Evolutionary conservation across 2,329 filamentous ascomycete species (phyloP), one percentile per base, ranked within the genome.

Genomic region (Hymenoscyphus fructigenus): DNA sequence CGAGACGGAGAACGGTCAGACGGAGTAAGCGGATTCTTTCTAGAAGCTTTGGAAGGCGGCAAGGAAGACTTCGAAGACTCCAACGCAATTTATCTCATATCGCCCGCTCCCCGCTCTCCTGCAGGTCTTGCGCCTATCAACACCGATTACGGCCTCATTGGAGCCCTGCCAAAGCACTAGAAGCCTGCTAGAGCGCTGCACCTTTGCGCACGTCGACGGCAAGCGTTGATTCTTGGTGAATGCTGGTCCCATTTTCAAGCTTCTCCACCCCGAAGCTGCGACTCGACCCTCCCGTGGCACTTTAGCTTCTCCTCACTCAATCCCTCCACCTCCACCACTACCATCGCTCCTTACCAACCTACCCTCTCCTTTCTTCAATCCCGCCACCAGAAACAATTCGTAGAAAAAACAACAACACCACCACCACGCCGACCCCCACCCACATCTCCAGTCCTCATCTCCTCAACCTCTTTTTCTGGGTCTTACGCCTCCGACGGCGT

Each of bases 71-170:
- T 20, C n/a, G n/a, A 50, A 12, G 9, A 50, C n/a, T 3, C 5
- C 44, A 12, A 20, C n/a, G 44, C 44, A 50, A 50, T 50, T 50
- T 50, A 50, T 50, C 44, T 50, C 44, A 50, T 50, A 50, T 50
- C 44, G 44, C 44, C 44, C 44, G n/a, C 44, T 44, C 44, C 44
- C n/a, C n/a, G 44, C 44, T 50, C 44, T 4, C n/a, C 44, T 50
- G 44, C 44, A 50, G 44, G n/a, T 7, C 10, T 10, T 20, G 44
- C 5, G 44, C 44, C 44, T 50, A 50, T 50, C 44, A 50, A 20
- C n/a, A 10, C n/a, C 20, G 44, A 50, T 50, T 23, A 20, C 44
- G 20, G 44, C 20, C n/a, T 36, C 34, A 36, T 10, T 10, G 14
- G 34, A 36, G 12, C 10, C 9, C 34, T 36, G 34, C 34, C 12